phyloP scores from a whole-genome alignment of 2,329 filamentous ascomycete species.

The Aureobasidium sp. region DNA sequence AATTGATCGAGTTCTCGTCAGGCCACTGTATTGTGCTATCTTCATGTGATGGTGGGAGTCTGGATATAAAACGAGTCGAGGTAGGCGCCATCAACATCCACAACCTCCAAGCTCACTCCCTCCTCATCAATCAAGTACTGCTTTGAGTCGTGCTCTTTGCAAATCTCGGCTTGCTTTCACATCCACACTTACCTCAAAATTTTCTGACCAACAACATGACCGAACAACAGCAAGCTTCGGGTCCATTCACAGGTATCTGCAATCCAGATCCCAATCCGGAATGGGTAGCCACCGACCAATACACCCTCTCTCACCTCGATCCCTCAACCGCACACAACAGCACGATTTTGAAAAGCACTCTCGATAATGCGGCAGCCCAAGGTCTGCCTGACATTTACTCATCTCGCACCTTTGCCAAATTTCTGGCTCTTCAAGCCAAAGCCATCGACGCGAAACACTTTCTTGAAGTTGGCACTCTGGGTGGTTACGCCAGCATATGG shows the following conservation, averaged over 20 bases:
- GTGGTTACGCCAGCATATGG: constrained; percentile 47
- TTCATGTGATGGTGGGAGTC: not conserved
- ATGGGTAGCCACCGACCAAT: constrained; percentile 20
- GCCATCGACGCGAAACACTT: constrained; percentile 20
- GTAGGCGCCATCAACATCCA: not conserved
- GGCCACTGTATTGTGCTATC: not conserved
- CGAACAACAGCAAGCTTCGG: not conserved
- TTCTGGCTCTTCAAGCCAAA: constrained; percentile 30
- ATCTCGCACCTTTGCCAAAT: constrained; percentile 27
- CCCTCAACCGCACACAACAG: not conserved
- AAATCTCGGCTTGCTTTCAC: not conserved
- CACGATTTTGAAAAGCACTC: constrained; percentile 4
- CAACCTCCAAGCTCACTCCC: not conserved
- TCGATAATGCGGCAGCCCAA: constrained; percentile 6
- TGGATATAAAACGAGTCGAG: not conserved
- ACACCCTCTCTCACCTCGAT: constrained; percentile 25
- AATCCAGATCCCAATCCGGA: not conserved
- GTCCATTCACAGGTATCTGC: not conserved
- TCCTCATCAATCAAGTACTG: not conserved
- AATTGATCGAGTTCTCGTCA: no score
- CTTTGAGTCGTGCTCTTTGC: not conserved
- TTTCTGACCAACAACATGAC: not conserved
- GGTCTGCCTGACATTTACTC: constrained; percentile 28
- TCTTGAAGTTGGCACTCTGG: constrained; percentile 49
- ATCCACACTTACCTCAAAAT: not conserved